Evolutionary conservation across 164 flowering plant species (phyloP), one percentile per base, ranked within the genome.

Genomic region (Annona cherimola): DNA sequence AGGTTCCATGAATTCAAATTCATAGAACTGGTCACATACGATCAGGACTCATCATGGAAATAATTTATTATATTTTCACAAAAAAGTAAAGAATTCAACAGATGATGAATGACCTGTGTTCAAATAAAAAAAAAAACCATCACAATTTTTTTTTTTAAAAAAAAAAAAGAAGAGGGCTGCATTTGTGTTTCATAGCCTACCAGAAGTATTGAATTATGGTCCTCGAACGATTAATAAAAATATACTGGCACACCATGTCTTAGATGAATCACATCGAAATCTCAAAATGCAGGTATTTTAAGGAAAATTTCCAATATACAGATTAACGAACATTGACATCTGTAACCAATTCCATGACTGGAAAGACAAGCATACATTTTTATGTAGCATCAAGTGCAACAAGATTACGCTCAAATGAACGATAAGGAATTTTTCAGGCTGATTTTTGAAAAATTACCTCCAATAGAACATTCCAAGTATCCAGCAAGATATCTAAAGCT

Each of bases 401-500:
- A 72, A 50, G 57, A 50, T 50, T 50, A 12, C 42, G 26, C 42
- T 55, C 43, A 35, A 19, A 71, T 2, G 26, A 67, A 69, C 60
- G 59, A 61, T 1, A 42, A 44, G 40, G 5, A 43, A 70, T 8
- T 26, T 26, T 11, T 26, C 19, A 57, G 35, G 64, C 2, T n/a
- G 8, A 55, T 11, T 61, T 63, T 19, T 16, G 4, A 50, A 35
- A 40, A 69, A 26, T 62, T 83, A 91, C 98, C 89, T 75, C 77
- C 66, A 96, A 91, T 73, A 96, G 85, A 35, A 87, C 81, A 42
- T 88, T 88, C 97, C 97, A 96, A 62, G 95, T 82, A 79, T 96
- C 98, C 71, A 96, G 79, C 79, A 96, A 85, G 76, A 93, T 87
- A 84, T 93, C 97, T 12, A 97, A 84, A 66, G 98, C 99, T 43